These are phyloP conservation scores for Nemania abortiva DNA, from an alignment of 2,329 filamentous ascomycete genomes.

Conservation along the genomic window DNA sequence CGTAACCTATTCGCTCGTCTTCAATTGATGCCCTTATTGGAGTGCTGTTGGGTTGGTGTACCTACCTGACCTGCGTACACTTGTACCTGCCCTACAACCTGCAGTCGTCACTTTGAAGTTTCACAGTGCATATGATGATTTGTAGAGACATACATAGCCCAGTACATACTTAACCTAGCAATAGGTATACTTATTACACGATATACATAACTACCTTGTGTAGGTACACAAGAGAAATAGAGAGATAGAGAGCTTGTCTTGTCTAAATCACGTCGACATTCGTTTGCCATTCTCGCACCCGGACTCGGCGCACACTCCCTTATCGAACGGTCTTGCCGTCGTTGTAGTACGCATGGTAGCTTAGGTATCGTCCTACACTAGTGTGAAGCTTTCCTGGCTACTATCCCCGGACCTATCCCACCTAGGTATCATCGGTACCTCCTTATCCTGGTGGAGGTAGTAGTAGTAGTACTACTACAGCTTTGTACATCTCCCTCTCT, in stretches of 20 bases:
- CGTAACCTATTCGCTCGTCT: not conserved
- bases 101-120: too few species aligned
- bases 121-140: too few species aligned
- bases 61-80: too few species aligned
- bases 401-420: slow-evolving; percentile 15
- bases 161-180: too few species aligned
- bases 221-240: too few species aligned
- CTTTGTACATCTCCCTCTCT: not conserved
- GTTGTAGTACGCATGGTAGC: not conserved
- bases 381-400: too few species aligned
- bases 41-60: not conserved
- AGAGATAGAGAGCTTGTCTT: not conserved
- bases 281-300: slow-evolving; percentile 9
- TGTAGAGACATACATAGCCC: too few species aligned
- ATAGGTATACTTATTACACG: too few species aligned
- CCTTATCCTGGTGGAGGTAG: too few species aligned
- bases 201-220: too few species aligned
- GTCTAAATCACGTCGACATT: not conserved
- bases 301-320: slow-evolving; percentile 44
- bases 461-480: not conserved
- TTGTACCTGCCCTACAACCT: too few species aligned
- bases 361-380: too few species aligned
- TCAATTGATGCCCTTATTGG: slow-evolving; percentile 10
- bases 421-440: not conserved
- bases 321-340: slow-evolving; percentile 35